Conservation (phyloP, 257 asterid genomes). For the Linderniella brevidens region DNA sequence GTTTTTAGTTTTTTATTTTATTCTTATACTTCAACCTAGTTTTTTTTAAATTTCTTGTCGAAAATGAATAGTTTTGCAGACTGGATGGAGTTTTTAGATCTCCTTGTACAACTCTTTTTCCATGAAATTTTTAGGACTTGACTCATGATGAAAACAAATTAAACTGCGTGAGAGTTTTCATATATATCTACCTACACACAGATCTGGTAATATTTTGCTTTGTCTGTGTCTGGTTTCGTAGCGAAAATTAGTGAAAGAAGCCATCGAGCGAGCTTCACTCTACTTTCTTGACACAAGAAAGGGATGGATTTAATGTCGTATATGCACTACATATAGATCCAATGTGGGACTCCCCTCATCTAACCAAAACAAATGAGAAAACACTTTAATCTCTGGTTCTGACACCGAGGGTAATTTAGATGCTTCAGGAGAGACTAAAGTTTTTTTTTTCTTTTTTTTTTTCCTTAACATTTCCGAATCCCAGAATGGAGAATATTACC, state of each 20-base stretch:
- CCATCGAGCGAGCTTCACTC: slow-evolving; percentile 15
- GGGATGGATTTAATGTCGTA: slow-evolving; percentile 13
- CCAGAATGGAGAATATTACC: too few relatives aligned
- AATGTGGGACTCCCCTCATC: slow-evolving; percentile 14
- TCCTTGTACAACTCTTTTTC: slow-evolving; percentile 21
- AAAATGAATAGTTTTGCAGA: too few relatives aligned
- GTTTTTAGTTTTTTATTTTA: background rate
- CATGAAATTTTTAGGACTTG: slow-evolving; percentile 9
- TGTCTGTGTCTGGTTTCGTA: slow-evolving; percentile 41
- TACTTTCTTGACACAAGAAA: slow-evolving; percentile 21
- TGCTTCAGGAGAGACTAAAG: too few relatives aligned
- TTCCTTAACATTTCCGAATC: too few relatives aligned
- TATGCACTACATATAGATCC: slow-evolving; percentile 17
- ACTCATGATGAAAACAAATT: slow-evolving; percentile 16
- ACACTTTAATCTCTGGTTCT: too few relatives aligned
- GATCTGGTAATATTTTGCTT: slow-evolving; percentile 32
- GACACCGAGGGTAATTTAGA: too few relatives aligned
- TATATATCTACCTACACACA: slow-evolving; percentile 33
- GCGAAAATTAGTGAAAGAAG: slow-evolving; percentile 31
- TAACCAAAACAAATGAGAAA: slow-evolving; percentile 5
- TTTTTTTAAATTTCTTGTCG: too few relatives aligned
- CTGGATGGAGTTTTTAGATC: slow-evolving; percentile 18
- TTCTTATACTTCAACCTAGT: slow-evolving; percentile 9
- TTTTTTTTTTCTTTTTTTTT: too few relatives aligned
- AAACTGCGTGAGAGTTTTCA: slow-evolving; percentile 22